These are phyloP conservation scores for Paramyrothecium sp. DNA, from an alignment of 2,329 filamentous ascomycete genomes.

Conservation along the genomic window DNA sequence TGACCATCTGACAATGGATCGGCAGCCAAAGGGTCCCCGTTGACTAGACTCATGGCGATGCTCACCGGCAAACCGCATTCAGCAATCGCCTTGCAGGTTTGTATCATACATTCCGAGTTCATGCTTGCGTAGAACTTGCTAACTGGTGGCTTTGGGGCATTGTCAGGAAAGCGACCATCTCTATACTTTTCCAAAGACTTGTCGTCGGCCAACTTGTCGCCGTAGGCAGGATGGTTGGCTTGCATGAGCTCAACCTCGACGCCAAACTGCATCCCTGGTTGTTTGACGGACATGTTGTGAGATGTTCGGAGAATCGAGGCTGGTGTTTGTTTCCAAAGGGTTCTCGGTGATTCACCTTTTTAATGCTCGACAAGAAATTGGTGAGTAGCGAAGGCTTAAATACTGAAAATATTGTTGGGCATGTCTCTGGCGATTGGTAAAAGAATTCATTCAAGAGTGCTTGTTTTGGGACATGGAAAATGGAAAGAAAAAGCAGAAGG, in stretches of 20 bases:
- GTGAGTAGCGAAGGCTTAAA: too few species aligned
- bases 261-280: slow-evolving; percentile 14
- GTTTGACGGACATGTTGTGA: not conserved
- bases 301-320: not conserved
- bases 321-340: too few species aligned
- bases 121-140: not conserved
- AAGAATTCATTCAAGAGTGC: too few species aligned
- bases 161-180: not conserved
- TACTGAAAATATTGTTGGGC: too few species aligned
- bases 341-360: too few species aligned
- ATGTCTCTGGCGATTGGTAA: too few species aligned
- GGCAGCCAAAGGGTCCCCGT: too few species aligned
- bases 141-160: not conserved
- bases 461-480: too few species aligned
- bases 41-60: not conserved
- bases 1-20: too few species aligned
- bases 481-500: too few species aligned
- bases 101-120: slow-evolving; percentile 6
- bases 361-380: too few species aligned
- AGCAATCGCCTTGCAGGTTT: slow-evolving; percentile 19
- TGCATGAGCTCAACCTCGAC: slow-evolving; percentile 25
- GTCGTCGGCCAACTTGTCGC: slow-evolving; percentile 11
- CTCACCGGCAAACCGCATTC: slow-evolving; percentile 13
- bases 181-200: not conserved
- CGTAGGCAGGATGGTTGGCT: slow-evolving; percentile 5